phyloP scores from a whole-genome alignment of 2,329 filamentous ascomycete genomes.

The Cytospora piceicola region DNA sequence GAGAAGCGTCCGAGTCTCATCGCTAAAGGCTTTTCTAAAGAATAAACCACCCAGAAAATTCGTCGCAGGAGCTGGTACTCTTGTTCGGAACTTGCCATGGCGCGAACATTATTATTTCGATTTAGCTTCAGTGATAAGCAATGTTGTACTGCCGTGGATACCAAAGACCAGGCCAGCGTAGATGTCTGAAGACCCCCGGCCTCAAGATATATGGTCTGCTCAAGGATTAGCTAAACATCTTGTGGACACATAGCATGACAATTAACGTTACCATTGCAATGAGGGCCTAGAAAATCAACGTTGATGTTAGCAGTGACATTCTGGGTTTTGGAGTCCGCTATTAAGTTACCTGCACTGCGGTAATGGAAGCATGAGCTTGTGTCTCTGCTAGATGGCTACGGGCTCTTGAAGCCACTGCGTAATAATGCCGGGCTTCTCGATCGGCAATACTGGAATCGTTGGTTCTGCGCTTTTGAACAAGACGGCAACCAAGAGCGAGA shows the following conservation, averaged over 20 bases:
- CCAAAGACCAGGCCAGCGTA: background rate
- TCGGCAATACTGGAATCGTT: background rate
- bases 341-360: background rate
- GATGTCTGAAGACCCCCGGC: background rate
- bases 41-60: background rate
- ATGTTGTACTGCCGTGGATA: background rate
- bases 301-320: background rate
- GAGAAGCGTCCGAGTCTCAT: background rate
- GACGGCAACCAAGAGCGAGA: background rate
- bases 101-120: background rate
- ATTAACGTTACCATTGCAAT: background rate
- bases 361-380: background rate
- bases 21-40: background rate
- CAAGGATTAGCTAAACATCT: background rate
- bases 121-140: background rate
- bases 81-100: background rate
- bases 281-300: background rate
- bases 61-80: background rate
- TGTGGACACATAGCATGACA: background rate
- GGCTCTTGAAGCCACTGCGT: background rate
- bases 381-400: background rate
- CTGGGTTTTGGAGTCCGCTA: background rate
- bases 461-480: background rate
- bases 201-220: background rate
- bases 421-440: background rate